phyloP scores from a whole-genome alignment of 169 alveolate genomes.

The Plasmodium ovale region DNA sequence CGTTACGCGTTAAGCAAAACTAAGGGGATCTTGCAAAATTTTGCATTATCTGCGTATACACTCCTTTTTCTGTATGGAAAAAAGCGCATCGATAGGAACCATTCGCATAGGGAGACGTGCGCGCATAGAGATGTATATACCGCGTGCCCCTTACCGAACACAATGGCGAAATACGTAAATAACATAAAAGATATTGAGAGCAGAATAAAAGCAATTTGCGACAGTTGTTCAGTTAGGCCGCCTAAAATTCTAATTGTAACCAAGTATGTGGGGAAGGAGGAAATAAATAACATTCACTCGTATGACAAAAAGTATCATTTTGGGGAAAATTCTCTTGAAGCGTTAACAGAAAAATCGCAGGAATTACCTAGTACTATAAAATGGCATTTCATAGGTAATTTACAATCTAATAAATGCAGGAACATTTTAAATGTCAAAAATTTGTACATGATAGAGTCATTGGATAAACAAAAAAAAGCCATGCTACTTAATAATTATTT shows the following conservation, averaged over 20 bases:
- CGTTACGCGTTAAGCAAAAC: no score
- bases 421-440: slow-evolving; percentile 87
- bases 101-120: no score
- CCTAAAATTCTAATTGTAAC: slow-evolving; percentile 68
- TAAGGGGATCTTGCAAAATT: no score
- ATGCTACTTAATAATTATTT: slow-evolving; percentile 82
- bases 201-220: slow-evolving; percentile 34
- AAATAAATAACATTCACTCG: slow-evolving; percentile 60
- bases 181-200: slow-evolving; percentile 50
- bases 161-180: slow-evolving; percentile 43
- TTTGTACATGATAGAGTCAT: slow-evolving; percentile 89
- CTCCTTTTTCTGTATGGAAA: no score
- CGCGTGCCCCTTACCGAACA: not conserved
- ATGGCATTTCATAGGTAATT: slow-evolving; percentile 97
- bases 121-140: no score
- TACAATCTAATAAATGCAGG: slow-evolving; percentile 94
- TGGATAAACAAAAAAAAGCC: slow-evolving; percentile 93
- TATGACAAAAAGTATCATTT: slow-evolving; percentile 81
- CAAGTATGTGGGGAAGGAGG: slow-evolving; percentile 54
- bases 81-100: no score
- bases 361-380: slow-evolving; percentile 89
- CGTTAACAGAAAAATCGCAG: slow-evolving; percentile 89
- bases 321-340: slow-evolving; percentile 95
- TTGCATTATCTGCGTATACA: no score
- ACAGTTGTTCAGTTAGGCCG: not conserved